These are phyloP conservation scores for Catunica adiposa DNA, from an alignment of 2,329 filamentous ascomycete species.

Conservation along the genomic window DNA sequence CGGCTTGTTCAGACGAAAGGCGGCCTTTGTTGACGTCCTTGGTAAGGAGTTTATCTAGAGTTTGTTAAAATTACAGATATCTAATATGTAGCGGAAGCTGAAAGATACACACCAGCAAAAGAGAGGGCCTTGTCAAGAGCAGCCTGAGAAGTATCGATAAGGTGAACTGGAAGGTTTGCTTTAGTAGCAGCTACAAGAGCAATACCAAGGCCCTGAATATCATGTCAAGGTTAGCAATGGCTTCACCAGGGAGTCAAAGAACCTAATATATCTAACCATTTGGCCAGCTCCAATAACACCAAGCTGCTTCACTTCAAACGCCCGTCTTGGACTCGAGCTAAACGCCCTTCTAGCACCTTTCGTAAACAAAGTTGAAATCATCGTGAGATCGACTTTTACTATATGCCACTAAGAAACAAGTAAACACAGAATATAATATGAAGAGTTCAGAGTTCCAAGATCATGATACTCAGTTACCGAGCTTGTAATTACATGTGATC, in stretches of 20 bases:
- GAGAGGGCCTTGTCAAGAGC: conserved; percentile 77
- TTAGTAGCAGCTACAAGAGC: conserved; percentile 81
- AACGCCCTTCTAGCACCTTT: conserved; percentile 36
- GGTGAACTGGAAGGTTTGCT: conserved; percentile 65
- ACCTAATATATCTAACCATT: conserved; percentile 48
- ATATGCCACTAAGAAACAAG: too few relatives aligned
- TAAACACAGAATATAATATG: too few relatives aligned
- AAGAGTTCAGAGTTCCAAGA: too few relatives aligned
- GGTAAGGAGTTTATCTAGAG: conserved; percentile 68
- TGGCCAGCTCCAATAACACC: conserved; percentile 91
- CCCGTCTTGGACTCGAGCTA: conserved; percentile 48
- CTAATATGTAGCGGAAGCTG: background rate
- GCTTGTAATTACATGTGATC: background rate
- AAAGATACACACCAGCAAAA: conserved; percentile 53
- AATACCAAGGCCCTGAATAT: conserved; percentile 69
- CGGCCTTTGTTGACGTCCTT: conserved; percentile 85
- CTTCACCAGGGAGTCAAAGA: background rate
- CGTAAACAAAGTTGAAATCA: background rate
- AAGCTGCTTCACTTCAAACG: conserved; percentile 57
- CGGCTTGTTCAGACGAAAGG: conserved; percentile 66
- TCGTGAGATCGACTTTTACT: background rate
- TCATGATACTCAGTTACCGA: background rate
- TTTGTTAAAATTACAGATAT: background rate
- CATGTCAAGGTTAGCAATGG: background rate
- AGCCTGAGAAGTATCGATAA: conserved; percentile 71